Evolutionary conservation across 345 rosid genomes (phyloP), one percentile per base, ranked within the genome.

Genomic region (Citrus sp.): DNA sequence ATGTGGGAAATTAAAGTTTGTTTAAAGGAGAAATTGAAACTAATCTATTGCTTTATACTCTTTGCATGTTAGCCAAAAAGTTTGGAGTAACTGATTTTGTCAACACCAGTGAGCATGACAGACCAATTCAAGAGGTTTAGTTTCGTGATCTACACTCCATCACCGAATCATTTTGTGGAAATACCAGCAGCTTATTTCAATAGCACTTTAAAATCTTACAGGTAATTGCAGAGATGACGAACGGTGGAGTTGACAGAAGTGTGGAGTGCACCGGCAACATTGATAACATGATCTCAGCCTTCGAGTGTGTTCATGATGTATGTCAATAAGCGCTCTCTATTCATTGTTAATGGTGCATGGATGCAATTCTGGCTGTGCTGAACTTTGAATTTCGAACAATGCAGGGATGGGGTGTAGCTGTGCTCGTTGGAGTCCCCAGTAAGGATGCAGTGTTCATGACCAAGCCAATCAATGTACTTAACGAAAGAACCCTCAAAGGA

Each of bases 241-340:
- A 79, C 54, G 89, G 89, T n/a, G 87, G 89, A 55, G 85, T 83
- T 32, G 86, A 87, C 69, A 70, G 86, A 12, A 81, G 87, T 10
- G n/a, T 87, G 1, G 89, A 87, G 32, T 85, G 89, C 75, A 82
- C 86, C 0, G 87, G 87, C 67, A 80, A 62, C 40, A 27, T 77
- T 37, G 62, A 70, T 42, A 81, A 78, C 55, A 84, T 86, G 87
- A 72, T 84, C 70, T 80, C 81, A 2, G 87, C 84, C 8, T 84
- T 87, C 56, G 85, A 87, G 51, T 85, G 82, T 2, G 86, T 87
- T 51, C 88, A 78, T 38, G 88, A 83, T 58, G 88, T 85, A 83
- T 8, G 75, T 75, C 40, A 62, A 13, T 65, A n/a, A 9, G 14
- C 1, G 51, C 30, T 70, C 2, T 3, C 14, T 28, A 19, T 4